A percentile compares a stretch with the other conserved stretches of the same genome.
These are phyloP conservation scores for Melocanna baccifera DNA, from an alignment of 176 grass and related monocot species.

Conservation along the genomic window DNA sequence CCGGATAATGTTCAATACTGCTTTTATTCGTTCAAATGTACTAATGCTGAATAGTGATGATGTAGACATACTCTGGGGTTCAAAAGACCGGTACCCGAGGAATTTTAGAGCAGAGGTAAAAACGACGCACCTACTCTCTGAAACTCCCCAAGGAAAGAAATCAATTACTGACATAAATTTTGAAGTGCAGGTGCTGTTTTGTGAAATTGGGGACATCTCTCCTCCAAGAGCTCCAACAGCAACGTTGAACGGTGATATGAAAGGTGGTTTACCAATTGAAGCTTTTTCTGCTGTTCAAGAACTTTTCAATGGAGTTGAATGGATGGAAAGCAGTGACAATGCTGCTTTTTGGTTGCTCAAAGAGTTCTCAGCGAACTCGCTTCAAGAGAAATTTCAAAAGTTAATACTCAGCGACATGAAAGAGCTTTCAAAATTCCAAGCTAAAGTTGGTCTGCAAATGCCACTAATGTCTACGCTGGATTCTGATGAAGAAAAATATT, in stretches of 20 bases:
- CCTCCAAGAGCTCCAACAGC: slow-evolving; percentile 76
- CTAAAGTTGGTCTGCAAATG: slow-evolving; percentile 68
- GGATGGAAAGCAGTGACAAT: slow-evolving; percentile 81
- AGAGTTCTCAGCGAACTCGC: slow-evolving; percentile 78
- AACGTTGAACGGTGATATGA: slow-evolving; percentile 77
- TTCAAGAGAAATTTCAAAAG: slow-evolving; percentile 93
- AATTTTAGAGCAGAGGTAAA: slow-evolving; percentile 91
- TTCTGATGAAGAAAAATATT: slow-evolving; percentile 97
- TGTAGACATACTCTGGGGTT: slow-evolving; percentile 94
- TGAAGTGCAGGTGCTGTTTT: slow-evolving; percentile 77
- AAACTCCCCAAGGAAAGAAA: neutral
- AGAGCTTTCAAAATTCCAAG: slow-evolving; percentile 60
- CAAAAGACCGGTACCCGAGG: slow-evolving; percentile 74
- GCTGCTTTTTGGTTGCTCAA: slow-evolving; percentile 90
- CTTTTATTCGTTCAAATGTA: slow-evolving; percentile 93
- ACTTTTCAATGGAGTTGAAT: slow-evolving; percentile 91
- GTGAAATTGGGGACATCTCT: slow-evolving; percentile 76
- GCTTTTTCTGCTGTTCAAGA: slow-evolving; percentile 97
- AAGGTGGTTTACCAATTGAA: slow-evolving; percentile 94
- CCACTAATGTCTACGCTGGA: slow-evolving; percentile 66
- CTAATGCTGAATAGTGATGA: slow-evolving; percentile 91
- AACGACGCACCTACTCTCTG: neutral
- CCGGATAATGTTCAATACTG: slow-evolving; percentile 95
- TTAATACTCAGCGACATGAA: slow-evolving; percentile 87
- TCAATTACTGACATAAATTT: slow-evolving; percentile 27